phyloP scores from a whole-genome alignment of 2,329 filamentous ascomycete genomes.

The Cylindrodendrum hubeiense region DNA sequence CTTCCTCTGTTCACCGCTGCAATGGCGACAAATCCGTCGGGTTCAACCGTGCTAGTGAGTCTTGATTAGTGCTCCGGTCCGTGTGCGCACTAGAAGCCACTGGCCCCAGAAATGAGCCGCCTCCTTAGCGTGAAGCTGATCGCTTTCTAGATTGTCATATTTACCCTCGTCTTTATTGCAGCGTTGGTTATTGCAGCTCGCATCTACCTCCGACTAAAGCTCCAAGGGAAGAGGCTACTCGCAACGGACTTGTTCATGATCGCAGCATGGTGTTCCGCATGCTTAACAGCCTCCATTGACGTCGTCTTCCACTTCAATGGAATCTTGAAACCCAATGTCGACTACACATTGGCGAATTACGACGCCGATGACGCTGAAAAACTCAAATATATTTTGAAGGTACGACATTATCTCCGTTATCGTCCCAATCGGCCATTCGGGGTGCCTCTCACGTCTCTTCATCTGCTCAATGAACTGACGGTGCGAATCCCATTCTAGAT shows the following conservation, averaged over 20 bases:
- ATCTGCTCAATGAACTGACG: not conserved
- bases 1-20: not conserved
- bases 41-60: not conserved
- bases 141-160: slow-evolving; percentile 6
- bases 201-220: not conserved
- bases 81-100: not conserved
- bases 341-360: slow-evolving; percentile 3
- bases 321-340: not conserved
- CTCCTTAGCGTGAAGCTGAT: not conserved
- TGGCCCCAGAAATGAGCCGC: not conserved
- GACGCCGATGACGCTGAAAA: not conserved
- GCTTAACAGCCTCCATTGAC: not conserved
- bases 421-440: not conserved
- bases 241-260: not conserved
- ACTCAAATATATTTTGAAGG: slow-evolving; percentile 3
- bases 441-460: not conserved
- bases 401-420: not conserved
- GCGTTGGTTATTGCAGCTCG: not conserved
- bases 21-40: not conserved
- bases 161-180: slow-evolving; percentile 5
- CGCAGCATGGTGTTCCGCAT: not conserved
- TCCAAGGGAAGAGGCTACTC: not conserved
- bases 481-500: not conserved
- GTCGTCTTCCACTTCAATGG: not conserved
- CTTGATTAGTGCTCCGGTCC: not conserved